Evolutionary conservation across 805 yeast genomes (phyloP).

Genomic region (Wickerhamiella slavikovae): DNA sequence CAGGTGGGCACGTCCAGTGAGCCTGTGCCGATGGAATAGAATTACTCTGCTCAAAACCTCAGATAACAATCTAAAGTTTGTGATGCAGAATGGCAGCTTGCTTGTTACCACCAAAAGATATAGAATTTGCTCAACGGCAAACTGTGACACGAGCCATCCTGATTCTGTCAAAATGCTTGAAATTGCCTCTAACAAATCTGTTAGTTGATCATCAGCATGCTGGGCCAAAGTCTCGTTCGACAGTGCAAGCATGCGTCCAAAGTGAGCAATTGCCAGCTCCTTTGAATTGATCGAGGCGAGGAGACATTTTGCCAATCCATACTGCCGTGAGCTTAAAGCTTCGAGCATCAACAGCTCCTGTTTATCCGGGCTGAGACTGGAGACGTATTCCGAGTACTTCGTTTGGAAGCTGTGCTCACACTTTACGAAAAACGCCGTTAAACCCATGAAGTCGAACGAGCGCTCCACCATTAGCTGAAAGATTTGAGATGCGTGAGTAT

Average conservation of each 20-base stretch:
- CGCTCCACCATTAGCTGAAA: too few relatives aligned
- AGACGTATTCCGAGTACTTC: slow-evolving; percentile 4
- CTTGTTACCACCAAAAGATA: slow-evolving; percentile 19
- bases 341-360: slow-evolving; percentile 2
- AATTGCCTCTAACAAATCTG: slow-evolving; percentile 17
- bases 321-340: slow-evolving; percentile 2
- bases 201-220: slow-evolving; percentile 1
- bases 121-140: slow-evolving; percentile 35
- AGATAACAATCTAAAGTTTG: slow-evolving; percentile 22
- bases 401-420: slow-evolving; percentile 2
- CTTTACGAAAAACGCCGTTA: slow-evolving; percentile 7
- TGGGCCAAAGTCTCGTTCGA: not conserved
- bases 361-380: slow-evolving; percentile 2
- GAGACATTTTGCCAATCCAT: not conserved
- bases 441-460: slow-evolving; percentile 4
- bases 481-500: too few relatives aligned
- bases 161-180: slow-evolving; percentile 27
- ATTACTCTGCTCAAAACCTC: slow-evolving; percentile 39
- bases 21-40: slow-evolving; percentile 45
- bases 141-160: slow-evolving; percentile 44
- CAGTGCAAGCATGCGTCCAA: slow-evolving; percentile 1
- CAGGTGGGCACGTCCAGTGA: slow-evolving; percentile 56
- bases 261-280: not conserved
- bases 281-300: not conserved
- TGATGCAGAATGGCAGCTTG: slow-evolving; percentile 7